Evolutionary conservation across 2,329 filamentous ascomycete genomes (phyloP), one percentile per base, ranked within the genome.

Genomic region (Colletotrichum sansevieriae): DNA sequence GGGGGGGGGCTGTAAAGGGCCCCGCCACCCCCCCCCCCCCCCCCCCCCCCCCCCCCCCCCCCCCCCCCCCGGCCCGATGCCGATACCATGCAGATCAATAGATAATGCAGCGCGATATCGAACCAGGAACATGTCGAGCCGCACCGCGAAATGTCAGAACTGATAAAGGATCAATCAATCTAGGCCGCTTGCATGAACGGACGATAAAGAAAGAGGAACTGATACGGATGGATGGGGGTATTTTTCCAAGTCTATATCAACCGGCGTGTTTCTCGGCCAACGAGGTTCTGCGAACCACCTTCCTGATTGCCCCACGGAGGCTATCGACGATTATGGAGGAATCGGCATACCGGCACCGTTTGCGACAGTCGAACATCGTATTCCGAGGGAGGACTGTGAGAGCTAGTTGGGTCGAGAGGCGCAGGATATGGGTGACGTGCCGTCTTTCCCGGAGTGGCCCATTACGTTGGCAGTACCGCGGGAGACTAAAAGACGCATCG

Each of bases 31-130:
- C n/a, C n/a, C n/a, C n/a, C n/a, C n/a, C n/a, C n/a, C n/a, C n/a
- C n/a, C n/a, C n/a, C n/a, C n/a, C n/a, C n/a, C n/a, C n/a, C n/a
- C n/a, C n/a, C n/a, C n/a, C n/a, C n/a, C n/a, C n/a, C 5, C 29
- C 29, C 7, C 29, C 6, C 29, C 6, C 29, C 47, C 62, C 55
- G 66, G 49, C 47, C 64, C 43, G 47, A 52, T 39, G 43, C 66
- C 55, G 62, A 46, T 10, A 33, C 47, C 62, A 35, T 62, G 66
- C 66, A 69, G 64, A 55, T 55, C 66, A 61, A 69, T 69, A 69
- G 62, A 65, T 65, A 65, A 69, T 61, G 66, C 63, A 69, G 35
- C 20, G 18, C 41, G 62, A 69, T 66, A 66, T 66, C 29, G 41
- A 46, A 41, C 37, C 56, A 22, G 47, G 47, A 41, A 44, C 20